Conservation (phyloP, 352 stramenopile species). For the Halophytophthora batemanensis region DNA sequence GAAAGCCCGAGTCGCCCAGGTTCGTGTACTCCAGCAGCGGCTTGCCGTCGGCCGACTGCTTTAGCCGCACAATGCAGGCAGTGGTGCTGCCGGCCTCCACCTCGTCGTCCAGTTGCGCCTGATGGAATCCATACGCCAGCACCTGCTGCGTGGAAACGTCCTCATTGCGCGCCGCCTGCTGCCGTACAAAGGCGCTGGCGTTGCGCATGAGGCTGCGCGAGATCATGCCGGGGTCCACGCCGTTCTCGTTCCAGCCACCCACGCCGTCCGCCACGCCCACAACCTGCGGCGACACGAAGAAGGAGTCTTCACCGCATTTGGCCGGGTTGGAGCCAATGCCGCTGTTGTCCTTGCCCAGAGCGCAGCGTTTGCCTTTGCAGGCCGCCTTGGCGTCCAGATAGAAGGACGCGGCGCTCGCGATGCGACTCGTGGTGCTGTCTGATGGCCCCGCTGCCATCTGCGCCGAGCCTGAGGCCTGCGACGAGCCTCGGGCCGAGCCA, state of each 20-base stretch:
- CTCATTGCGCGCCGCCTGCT: constrained; percentile 26
- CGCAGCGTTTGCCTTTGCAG: constrained; percentile 70
- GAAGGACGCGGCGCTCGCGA: constrained; percentile 38
- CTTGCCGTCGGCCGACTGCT: constrained; percentile 36
- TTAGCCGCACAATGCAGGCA: constrained; percentile 69
- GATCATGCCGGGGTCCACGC: constrained; percentile 73
- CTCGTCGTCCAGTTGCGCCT: constrained; percentile 53
- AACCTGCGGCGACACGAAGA: constrained; percentile 59
- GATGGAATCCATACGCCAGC: constrained; percentile 53
- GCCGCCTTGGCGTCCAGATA: constrained; percentile 71
- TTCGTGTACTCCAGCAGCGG: constrained; percentile 78
- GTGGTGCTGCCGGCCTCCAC: constrained; percentile 80
- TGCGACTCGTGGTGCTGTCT: constrained; percentile 12
- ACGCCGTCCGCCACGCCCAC: constrained; percentile 75
- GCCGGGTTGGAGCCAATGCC: constrained; percentile 47
- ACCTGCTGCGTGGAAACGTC: constrained; percentile 50
- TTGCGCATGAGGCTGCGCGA: constrained; percentile 77
- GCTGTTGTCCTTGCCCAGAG: constrained; percentile 41
- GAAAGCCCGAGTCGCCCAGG: constrained; percentile 75
- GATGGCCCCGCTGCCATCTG: constrained; percentile 11
- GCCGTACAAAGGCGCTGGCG: constrained; percentile 40
- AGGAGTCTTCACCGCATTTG: constrained; percentile 72
- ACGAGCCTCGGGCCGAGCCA: constrained; percentile 6
- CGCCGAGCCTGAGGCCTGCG: neutral
- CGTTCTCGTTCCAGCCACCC: constrained; percentile 80